phyloP scores from a whole-genome alignment of 352 stramenopile species.

The Discostella stelligera region DNA sequence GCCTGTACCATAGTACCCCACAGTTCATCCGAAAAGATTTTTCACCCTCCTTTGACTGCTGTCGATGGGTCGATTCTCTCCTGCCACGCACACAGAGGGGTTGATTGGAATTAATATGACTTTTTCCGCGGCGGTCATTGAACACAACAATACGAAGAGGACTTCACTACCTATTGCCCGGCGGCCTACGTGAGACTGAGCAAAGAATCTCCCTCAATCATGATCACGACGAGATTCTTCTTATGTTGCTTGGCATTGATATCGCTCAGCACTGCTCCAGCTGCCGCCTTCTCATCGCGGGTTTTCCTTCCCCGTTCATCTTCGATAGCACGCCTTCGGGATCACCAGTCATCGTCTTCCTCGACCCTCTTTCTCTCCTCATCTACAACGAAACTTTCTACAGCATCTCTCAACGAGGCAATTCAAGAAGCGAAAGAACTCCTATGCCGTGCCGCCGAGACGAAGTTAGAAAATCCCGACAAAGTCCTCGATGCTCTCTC shows the following conservation, averaged over 20 bases:
- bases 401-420: conserved; percentile 17
- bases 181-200: too few relatives aligned
- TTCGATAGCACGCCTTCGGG: not conserved
- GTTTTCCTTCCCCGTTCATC: not conserved
- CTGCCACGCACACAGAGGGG: not conserved
- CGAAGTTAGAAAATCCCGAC: conserved; percentile 77
- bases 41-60: too few relatives aligned
- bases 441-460: conserved; percentile 64
- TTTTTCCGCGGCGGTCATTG: too few relatives aligned
- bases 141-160: too few relatives aligned
- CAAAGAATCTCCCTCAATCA: not conserved
- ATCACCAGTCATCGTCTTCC: conserved; percentile 1
- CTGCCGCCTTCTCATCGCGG: conserved; percentile 14
- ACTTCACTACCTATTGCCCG: too few relatives aligned
- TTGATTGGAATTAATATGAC: not conserved
- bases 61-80: not conserved
- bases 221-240: conserved; percentile 13
- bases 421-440: conserved; percentile 51
- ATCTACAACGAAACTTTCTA: conserved; percentile 17
- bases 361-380: conserved; percentile 9
- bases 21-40: too few relatives aligned
- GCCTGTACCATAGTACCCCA: too few relatives aligned
- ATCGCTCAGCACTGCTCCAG: not conserved
- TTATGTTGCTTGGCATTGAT: conserved; percentile 6
- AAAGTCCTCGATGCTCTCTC: conserved; percentile 60